Evolutionary conservation across 352 stramenopile species (phyloP), one percentile per base, ranked within the genome.

Genomic region (Phytophthora pinifolia): DNA sequence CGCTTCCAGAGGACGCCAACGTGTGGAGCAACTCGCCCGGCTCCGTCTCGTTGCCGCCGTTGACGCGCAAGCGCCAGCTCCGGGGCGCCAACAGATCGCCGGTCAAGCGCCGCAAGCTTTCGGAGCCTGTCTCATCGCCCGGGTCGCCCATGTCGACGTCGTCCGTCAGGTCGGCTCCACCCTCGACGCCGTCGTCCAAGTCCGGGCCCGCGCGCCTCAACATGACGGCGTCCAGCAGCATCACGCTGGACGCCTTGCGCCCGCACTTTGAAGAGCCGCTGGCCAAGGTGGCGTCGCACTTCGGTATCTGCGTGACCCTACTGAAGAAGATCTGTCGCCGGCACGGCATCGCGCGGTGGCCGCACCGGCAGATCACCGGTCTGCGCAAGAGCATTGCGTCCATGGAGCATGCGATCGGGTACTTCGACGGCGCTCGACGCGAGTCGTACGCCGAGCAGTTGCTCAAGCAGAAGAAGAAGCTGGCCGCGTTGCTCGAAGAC

Each of bases 251-350:
- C 49, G 89, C 87, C 68, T 64, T 94, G 44, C 79, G 79, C 14
- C 85, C 80, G 15, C 78, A 94, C 60, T 94, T 94, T 62, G 85
- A 94, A 63, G 78, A 90, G 60, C 85, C 85, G 13, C 58, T 94
- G 33, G 81, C 79, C 22, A 80, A 90, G 44, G 83, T 94, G 33
- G 83, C 83, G 1, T 72, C 87, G 49, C 51, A 44, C 25, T 92
- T 94, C 52, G 79, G 85, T 14, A 92, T 94, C 57, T 93, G 85
- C 45, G 79, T 89, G 13, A 94, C 85, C 22, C 58, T 94, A 20
- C 69, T 94, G 10, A 94, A 93, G 72, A 93, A 93, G 46, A 90
- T 92, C 52, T 94, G 85, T 58, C 70, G 85, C 20, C 79, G 84
- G 43, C 76, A 91, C 38, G 79, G 83, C 20, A 87, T 94, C 43